Evolutionary conservation across 1,139 yeast species (phyloP).

Genomic region (Candida sp.): DNA sequence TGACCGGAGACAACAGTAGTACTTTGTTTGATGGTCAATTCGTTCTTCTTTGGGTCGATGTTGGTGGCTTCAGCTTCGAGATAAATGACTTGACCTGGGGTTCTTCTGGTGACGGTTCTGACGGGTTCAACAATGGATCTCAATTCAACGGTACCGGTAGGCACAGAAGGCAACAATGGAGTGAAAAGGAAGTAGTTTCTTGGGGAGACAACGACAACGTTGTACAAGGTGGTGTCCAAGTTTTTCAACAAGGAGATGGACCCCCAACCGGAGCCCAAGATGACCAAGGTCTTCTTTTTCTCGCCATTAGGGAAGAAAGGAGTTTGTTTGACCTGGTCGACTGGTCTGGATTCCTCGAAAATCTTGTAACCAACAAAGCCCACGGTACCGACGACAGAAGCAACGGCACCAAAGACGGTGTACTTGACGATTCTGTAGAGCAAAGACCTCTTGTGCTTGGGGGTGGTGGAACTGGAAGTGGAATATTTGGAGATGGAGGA

Average conservation of each 20-base stretch:
- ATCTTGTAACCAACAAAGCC: constrained; percentile 60
- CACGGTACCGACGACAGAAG: constrained; percentile 37
- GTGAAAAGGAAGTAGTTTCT: constrained; percentile 95
- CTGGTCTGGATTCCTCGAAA: constrained; percentile 66
- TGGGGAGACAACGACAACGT: constrained; percentile 90
- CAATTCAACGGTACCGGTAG: constrained; percentile 91
- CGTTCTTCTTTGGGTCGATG: constrained; percentile 60
- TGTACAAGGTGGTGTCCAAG: constrained; percentile 84
- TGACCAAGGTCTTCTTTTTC: constrained; percentile 85
- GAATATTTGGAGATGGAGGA: constrained; percentile 12
- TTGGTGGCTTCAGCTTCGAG: constrained; percentile 92
- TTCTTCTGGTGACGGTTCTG: constrained; percentile 68
- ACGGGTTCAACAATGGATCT: constrained; percentile 92
- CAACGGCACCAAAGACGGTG: constrained; percentile 29
- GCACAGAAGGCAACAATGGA: constrained; percentile 91
- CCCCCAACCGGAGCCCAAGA: constrained; percentile 97
- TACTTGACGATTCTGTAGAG: constrained; percentile 31
- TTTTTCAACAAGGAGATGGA: constrained; percentile 81
- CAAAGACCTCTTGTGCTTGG: constrained; percentile 13
- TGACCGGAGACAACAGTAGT: constrained; percentile 58
- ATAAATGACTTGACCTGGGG: constrained; percentile 80
- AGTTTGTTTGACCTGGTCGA: constrained; percentile 56
- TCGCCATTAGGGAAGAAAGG: constrained; percentile 69
- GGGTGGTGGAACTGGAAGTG: constrained; percentile 8
- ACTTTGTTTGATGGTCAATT: constrained; percentile 59